phyloP scores from a whole-genome alignment of 257 asterid species.

The Haberlea rhodopensis region DNA sequence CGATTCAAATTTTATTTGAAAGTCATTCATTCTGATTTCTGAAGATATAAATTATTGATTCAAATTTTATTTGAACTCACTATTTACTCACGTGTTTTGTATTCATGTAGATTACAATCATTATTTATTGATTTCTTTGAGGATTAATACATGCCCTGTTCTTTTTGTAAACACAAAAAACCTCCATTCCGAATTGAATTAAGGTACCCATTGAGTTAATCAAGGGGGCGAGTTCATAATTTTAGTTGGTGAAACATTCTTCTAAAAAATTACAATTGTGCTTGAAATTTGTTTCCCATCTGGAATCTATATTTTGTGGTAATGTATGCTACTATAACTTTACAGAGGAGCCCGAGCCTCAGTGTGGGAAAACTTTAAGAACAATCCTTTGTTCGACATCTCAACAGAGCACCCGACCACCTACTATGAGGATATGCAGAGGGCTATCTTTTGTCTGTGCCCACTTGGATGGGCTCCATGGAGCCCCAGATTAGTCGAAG shows the following conservation, averaged over 20 bases:
- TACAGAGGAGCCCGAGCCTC: conserved; percentile 94
- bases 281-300: not conserved
- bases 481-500: conserved; percentile 94
- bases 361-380: conserved; percentile 88
- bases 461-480: conserved; percentile 99
- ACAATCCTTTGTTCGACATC: conserved; percentile 84
- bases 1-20: not conserved
- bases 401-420: conserved; percentile 86
- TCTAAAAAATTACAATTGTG: not conserved
- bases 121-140: not conserved
- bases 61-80: not conserved
- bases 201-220: not conserved
- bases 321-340: conserved; percentile 10
- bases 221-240: not conserved
- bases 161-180: not conserved
- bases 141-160: not conserved
- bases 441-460: conserved; percentile 82
- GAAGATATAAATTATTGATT: too few species aligned
- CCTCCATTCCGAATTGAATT: not conserved
- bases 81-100: not conserved
- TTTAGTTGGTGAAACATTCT: not conserved
- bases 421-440: conserved; percentile 90
- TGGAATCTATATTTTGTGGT: not conserved
- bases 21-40: too few species aligned
- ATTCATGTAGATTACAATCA: too few species aligned